Conservation (phyloP, 108 stramenopile genomes). For the Nannochloropsis salina region DNA sequence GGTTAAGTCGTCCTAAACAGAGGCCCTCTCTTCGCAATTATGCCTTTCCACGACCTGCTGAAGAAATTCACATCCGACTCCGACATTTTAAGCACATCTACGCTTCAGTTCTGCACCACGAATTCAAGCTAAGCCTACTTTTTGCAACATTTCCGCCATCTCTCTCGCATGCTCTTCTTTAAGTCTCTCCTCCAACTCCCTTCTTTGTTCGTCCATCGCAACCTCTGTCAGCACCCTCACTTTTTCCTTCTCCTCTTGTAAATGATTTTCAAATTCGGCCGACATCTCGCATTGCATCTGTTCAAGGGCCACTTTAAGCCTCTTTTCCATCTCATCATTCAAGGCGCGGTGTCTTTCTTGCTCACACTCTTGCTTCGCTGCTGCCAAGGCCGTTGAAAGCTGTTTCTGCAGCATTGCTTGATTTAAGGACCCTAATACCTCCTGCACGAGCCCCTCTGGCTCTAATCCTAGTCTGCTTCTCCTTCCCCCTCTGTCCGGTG, state of each 20-base stretch:
- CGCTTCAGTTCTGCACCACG: too few relatives aligned
- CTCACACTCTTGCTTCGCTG: not conserved
- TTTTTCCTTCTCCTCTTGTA: not conserved
- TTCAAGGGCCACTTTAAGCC: not conserved
- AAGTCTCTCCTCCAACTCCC: not conserved
- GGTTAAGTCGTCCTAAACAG: too few relatives aligned
- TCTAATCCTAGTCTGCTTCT: not conserved
- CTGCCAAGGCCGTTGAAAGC: not conserved
- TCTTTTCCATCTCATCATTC: not conserved
- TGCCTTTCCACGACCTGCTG: too few relatives aligned
- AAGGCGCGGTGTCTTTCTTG: not conserved
- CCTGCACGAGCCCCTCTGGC: not conserved
- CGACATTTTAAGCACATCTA: too few relatives aligned
- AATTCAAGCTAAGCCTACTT: not conserved
- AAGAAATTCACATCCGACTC: too few relatives aligned
- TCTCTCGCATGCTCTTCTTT: not conserved
- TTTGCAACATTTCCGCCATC: not conserved
- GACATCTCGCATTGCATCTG: not conserved
- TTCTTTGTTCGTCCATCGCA: not conserved
- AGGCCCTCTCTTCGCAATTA: too few relatives aligned
- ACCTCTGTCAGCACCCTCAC: not conserved
- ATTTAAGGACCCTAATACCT: not conserved
- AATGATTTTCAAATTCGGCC: not conserved
- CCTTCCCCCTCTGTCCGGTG: not conserved
- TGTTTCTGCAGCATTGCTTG: not conserved